Base-by-base conservation (phyloP, 2,329 filamentous ascomycete species). In the Onygenales sp. region DNA sequence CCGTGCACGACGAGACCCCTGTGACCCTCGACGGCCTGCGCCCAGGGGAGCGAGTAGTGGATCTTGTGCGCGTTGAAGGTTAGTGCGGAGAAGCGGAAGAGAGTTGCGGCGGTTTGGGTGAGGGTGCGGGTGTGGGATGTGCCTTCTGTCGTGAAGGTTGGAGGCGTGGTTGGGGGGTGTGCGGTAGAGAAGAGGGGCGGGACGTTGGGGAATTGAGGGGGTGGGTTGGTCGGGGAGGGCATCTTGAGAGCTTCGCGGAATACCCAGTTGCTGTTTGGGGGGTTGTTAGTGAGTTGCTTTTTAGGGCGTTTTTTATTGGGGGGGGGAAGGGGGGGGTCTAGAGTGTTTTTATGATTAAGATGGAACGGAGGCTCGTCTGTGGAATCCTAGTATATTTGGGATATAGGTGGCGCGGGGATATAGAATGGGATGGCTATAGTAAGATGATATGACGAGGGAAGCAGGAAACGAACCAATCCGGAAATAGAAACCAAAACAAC, bases 51-150 rank as follows among this genome's bases (percentile, higher is more conserved):
- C 21, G 70, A 71, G 52, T 75, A 73, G 54, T 74, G 72, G 54
- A 74, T 73, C 48, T 72, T 72, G 52, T 74, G 72, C 3, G 65
- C 69, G 47, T 74, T 74, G 55, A 73, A 74, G 1, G 71, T 75
- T 33, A 74, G 55, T 0, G 71, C 72, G 1, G 71, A 73, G 57
- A 74, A 71, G 2, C 72, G 66, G 58, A 74, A 74, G n/a, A 74
- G 64, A 0, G 69, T 71, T 7, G 69, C 67, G 7, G 69, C 61
- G 6, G 67, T 67, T 53, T 72, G 70, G 32, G 64, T 61, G 38
- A 70, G 61, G 7, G 67, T 66, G 39, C 67, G 63, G 4, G 63
- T 62, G 46, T 70, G 61, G 3, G 60, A 62, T 10, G 59, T 64
- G 3, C 56, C 60, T 32, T 31, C 17, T 39, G 58, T 50, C 7